Conservation (phyloP, 345 rosid species). For the Diplotaxis tenuifolia region DNA sequence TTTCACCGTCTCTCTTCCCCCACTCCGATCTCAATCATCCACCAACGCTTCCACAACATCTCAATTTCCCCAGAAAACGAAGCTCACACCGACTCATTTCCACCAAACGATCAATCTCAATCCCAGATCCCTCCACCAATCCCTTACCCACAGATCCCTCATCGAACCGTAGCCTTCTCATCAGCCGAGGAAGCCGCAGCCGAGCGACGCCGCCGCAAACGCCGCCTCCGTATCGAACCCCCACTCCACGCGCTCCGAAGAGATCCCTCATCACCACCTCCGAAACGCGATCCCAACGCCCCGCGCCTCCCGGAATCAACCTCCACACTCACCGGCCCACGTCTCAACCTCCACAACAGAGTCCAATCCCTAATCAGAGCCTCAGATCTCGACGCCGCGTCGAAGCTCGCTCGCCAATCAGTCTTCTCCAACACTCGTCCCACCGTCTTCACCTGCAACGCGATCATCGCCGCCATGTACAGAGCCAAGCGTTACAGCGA, state of each 20-base stretch:
- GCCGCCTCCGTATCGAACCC: constrained; percentile 87
- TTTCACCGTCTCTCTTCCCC: constrained; percentile 14
- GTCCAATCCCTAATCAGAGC: constrained; percentile 95
- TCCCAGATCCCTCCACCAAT: background rate
- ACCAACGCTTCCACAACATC: constrained; percentile 31
- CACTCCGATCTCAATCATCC: constrained; percentile 16
- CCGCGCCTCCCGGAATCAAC: constrained; percentile 93
- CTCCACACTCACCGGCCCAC: constrained; percentile 66
- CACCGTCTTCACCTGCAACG: constrained; percentile 95
- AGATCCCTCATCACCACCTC: constrained; percentile 48
- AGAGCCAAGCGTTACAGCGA: constrained; percentile 74
- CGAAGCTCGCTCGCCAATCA: constrained; percentile 68
- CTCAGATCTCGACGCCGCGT: constrained; percentile 86
- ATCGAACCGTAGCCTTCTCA: constrained; percentile 62
- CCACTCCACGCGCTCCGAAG: constrained; percentile 85
- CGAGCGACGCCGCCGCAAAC: constrained; percentile 88
- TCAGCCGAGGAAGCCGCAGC: constrained; percentile 97
- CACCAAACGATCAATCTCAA: background rate
- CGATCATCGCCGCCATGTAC: constrained; percentile 92
- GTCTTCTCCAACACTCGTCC: constrained; percentile 69
- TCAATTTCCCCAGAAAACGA: constrained; percentile 6
- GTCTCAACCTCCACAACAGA: constrained; percentile 87
- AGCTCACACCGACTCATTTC: too few relatives aligned
- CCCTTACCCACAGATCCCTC: constrained; percentile 24
- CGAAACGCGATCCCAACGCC: constrained; percentile 82